phyloP scores from a whole-genome alignment of 306 rosid species.

The Fragaria vesca region DNA sequence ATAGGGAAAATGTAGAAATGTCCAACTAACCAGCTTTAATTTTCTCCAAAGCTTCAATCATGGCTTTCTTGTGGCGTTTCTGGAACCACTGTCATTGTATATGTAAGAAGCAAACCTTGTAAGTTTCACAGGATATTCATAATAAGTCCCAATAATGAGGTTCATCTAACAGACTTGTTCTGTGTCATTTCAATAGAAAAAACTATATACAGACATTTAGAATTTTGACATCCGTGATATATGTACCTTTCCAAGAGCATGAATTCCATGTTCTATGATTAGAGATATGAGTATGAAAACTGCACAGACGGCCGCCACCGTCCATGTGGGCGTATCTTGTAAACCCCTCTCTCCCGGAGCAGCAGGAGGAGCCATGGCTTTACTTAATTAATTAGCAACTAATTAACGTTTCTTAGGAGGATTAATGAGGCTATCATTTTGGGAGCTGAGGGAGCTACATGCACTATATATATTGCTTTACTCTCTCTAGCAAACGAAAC shows the following conservation, averaged over 20 bases:
- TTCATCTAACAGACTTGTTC: too few relatives aligned
- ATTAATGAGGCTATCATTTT: not conserved
- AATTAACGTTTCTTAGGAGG: not conserved
- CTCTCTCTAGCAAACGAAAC: not conserved
- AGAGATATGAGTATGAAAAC: conserved; percentile 53
- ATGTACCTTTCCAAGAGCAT: conserved; percentile 57
- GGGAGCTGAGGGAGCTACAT: not conserved
- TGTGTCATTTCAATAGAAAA: not conserved
- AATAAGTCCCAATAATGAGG: too few relatives aligned
- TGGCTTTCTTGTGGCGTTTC: conserved; percentile 60
- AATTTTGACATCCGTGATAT: not conserved
- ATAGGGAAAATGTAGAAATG: not conserved
- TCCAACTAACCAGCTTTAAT: conserved; percentile 54
- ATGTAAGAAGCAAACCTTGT: not conserved
- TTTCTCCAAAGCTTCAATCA: conserved; percentile 75
- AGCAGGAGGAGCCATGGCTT: conserved; percentile 25
- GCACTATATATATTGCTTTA: not conserved
- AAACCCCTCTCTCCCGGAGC: conserved; percentile 44
- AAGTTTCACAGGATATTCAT: not conserved
- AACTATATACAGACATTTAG: not conserved
- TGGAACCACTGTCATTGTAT: conserved; percentile 49
- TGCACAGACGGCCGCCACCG: conserved; percentile 63
- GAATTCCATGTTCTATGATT: conserved; percentile 57
- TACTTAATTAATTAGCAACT: not conserved
- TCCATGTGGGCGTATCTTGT: conserved; percentile 69